A percentile compares a stretch with the other conserved stretches of the same genome.
Conservation (phyloP, 1,139 yeast species). For the Kazachstania sp. region DNA sequence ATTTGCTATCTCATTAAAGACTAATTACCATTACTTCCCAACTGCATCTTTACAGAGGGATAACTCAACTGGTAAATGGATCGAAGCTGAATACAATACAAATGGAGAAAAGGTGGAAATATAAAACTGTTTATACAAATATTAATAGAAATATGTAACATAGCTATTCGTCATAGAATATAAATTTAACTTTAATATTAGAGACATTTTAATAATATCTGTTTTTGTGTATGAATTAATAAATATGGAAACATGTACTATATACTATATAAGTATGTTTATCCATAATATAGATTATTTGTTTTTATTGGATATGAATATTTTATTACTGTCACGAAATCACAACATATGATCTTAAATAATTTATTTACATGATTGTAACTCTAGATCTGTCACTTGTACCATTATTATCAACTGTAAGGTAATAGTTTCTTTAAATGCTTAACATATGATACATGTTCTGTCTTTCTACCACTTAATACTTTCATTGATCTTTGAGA, state of each 20-base stretch:
- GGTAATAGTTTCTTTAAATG: conserved; percentile 45
- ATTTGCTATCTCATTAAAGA: conserved; percentile 74
- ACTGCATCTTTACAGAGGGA: conserved; percentile 58
- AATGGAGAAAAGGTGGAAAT: conserved; percentile 10
- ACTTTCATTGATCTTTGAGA: conserved; percentile 53
- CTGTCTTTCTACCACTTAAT: conserved; percentile 55
- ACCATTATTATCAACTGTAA: conserved; percentile 22
- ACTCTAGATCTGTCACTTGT: not conserved
- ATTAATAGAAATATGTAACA: not conserved
- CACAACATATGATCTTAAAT: not conserved
- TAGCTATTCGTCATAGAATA: not conserved
- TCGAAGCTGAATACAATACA: conserved; percentile 34
- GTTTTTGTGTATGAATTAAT: not conserved
- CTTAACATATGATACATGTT: conserved; percentile 38
- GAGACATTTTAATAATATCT: not conserved
- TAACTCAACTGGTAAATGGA: conserved; percentile 42
- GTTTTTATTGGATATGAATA: not conserved
- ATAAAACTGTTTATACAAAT: not conserved
- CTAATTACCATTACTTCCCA: conserved; percentile 87
- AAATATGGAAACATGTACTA: not conserved
- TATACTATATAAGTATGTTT: no score
- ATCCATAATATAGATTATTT: not conserved
- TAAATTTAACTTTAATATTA: not conserved
- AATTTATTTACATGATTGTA: not conserved
- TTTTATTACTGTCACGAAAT: no score